Evolutionary conservation across 192 early-diverging fungal genomes (phyloP), one percentile per base, ranked within the genome.

Genomic region (Blastocladiella britannica): DNA sequence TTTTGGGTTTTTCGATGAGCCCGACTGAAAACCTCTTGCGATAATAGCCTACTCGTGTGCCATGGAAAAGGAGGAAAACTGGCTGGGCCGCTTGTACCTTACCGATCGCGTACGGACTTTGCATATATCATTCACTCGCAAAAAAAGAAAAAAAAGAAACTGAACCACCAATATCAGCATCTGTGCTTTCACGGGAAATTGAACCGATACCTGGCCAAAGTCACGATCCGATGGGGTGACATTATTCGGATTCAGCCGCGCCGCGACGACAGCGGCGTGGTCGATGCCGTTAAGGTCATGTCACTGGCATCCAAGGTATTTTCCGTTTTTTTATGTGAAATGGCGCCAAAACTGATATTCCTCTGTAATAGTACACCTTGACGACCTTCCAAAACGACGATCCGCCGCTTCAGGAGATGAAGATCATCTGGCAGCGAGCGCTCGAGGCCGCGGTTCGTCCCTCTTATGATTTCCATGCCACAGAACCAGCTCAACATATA

Each of bases 1-100:
- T 47, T 9, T 2, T 7, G 37, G 37, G 2, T 2, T 9, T 47
- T 9, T 20, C n/a, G 37, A 47, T 20, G 37, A 7, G 37, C 15
- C 37, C n/a, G 2, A 6, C 37, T 47, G 15, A 47, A 1, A 2
- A 1, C 2, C 6, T 20, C 2, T 20, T 4, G 37, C 4, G 2
- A 20, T 4, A 20, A 2, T 47, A 47, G 37, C 37, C 15, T 47
- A 47, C 37, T 20, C 37, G 37, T 47, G 37, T 4, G 37, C 37
- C 37, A 47, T 47, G 37, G 37, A 47, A 47, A 47, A 47, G 37
- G 37, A 47, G 15, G 37, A 47, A 20, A 47, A 47, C 37, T 47
- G 37, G 37, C n/a, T 20, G 37, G 37, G 37, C 37, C 37, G 37
- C 15, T 20, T 47, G 37, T 47, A 20, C 37, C n/a, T 47, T 9